Base-by-base conservation (phyloP, 768 basidiomycete genomes). In the button mushroom (Agaricus bisporus) region DNA sequence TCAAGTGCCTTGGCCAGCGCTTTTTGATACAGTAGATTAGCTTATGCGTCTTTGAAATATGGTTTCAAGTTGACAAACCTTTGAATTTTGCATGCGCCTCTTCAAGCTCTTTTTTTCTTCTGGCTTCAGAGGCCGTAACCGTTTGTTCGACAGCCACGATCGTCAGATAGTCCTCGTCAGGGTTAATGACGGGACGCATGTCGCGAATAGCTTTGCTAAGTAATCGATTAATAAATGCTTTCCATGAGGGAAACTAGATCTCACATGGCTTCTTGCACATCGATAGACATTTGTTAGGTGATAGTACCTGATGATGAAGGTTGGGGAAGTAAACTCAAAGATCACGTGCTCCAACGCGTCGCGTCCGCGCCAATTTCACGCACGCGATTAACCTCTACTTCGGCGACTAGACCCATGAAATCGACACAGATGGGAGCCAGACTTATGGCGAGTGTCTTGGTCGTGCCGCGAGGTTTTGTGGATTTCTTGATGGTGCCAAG, bases 101-200 rank as follows among this genome's bases (percentile, higher is more conserved):
- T 44, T 90, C 88, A 0, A 86, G 65, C 42, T 86, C 86, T 60
- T 81, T 84, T 67, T 79, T 85, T 47, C 82, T 71, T 50, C 68
- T 73, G 6, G 76, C 70, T 55, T 85, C 80, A 9, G 80, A 80
- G 6, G 74, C 60, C 12, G 77, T 77, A 63, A 88, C 82, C 58
- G 77, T 82, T 55, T 89, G 82, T 59, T 91, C 86, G 7, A 87
- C 83, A 6, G 78, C 80, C 14, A 83, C 81, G 46, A 91, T 87
- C 11, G 85, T 84, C 54, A 85, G 69, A 63, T 82, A 89, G 66
- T 91, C 89, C 49, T 89, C 86, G 41, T 86, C 83, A 10, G 87
- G 86, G 61, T 88, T 83, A 51, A 91, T 86, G 54, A 89, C 82
- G 3, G 79, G 76, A 29, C 79, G 70, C 79, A 90, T 86, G 56